Evolutionary conservation across 176 grass and related monocot species (phyloP).

Genomic region (Rhynchospora breviuscula): DNA sequence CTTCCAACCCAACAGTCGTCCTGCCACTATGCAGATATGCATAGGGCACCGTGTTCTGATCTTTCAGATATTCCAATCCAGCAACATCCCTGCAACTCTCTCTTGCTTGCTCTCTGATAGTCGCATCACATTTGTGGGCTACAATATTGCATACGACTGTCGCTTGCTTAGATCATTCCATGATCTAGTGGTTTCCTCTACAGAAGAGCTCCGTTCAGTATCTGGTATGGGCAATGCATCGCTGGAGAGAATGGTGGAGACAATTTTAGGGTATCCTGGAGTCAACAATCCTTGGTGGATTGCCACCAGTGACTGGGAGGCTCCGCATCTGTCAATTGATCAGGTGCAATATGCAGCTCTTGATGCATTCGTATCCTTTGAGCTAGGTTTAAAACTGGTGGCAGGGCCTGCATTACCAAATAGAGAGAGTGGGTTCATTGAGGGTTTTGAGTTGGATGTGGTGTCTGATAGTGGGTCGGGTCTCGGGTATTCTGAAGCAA

Average conservation of each 20-base stretch:
- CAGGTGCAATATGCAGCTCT: conserved; percentile 38
- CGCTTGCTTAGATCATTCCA: conserved; percentile 19
- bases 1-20: not conserved
- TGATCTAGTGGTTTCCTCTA: not conserved
- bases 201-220: not conserved
- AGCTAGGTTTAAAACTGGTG: conserved; percentile 10
- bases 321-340: not conserved
- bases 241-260: conserved; percentile 22
- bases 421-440: not conserved
- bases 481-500: no score
- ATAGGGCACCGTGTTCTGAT: conserved; percentile 30
- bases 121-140: conserved; percentile 34
- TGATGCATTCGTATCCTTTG: conserved; percentile 40
- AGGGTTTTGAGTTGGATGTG: not conserved
- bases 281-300: conserved; percentile 11
- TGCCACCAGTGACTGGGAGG: conserved; percentile 30
- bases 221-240: conserved; percentile 36
- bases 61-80: conserved; percentile 27
- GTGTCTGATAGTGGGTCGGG: no score
- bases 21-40: conserved; percentile 41
- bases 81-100: not conserved
- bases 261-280: conserved; percentile 23
- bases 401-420: not conserved
- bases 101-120: conserved; percentile 27
- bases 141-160: not conserved